phyloP scores from a whole-genome alignment of 2,329 filamentous ascomycete genomes.

The Trichothecium roseum region DNA sequence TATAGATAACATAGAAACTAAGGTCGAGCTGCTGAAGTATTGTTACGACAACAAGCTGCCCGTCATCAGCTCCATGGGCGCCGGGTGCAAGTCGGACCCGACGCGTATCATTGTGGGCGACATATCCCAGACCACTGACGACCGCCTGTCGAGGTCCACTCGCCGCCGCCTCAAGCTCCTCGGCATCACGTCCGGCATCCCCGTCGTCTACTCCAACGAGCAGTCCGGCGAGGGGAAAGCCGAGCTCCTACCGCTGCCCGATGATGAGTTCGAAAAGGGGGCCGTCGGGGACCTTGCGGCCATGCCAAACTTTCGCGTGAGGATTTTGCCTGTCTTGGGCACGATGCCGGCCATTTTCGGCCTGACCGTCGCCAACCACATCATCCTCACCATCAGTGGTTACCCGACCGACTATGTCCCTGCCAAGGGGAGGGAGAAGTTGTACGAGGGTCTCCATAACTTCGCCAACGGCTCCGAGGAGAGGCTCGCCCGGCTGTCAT shows the following conservation, averaged over 20 bases:
- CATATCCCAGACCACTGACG: slow-evolving; percentile 78
- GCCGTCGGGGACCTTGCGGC: slow-evolving; percentile 78
- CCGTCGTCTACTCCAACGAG: slow-evolving; percentile 87
- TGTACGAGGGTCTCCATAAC: slow-evolving; percentile 78
- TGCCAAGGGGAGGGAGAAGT: slow-evolving; percentile 75
- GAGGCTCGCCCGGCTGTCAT: slow-evolving; percentile 46
- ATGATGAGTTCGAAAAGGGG: slow-evolving; percentile 82
- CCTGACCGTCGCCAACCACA: slow-evolving; percentile 81
- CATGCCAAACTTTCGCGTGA: slow-evolving; percentile 81
- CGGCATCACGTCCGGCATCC: slow-evolving; percentile 76
- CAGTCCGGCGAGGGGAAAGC: slow-evolving; percentile 86
- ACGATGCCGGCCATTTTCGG: slow-evolving; percentile 98
- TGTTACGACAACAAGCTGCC: slow-evolving; percentile 68
- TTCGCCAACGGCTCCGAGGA: slow-evolving; percentile 71
- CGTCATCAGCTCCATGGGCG: slow-evolving; percentile 93
- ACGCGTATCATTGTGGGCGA: slow-evolving; percentile 85
- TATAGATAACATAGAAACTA: slow-evolving; percentile 97
- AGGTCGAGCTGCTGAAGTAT: slow-evolving; percentile 82
- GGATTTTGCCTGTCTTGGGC: slow-evolving; percentile 89
- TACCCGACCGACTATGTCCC: slow-evolving; percentile 82
- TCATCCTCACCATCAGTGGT: slow-evolving; percentile 69
- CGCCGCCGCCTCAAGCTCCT: slow-evolving; percentile 65
- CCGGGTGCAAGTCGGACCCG: slow-evolving; percentile 80
- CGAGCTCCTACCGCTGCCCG: slow-evolving; percentile 71
- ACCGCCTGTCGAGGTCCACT: slow-evolving; percentile 78